Conservation (phyloP, 139 green algal genomes). For the Limnomonas spitsbergensis region DNA sequence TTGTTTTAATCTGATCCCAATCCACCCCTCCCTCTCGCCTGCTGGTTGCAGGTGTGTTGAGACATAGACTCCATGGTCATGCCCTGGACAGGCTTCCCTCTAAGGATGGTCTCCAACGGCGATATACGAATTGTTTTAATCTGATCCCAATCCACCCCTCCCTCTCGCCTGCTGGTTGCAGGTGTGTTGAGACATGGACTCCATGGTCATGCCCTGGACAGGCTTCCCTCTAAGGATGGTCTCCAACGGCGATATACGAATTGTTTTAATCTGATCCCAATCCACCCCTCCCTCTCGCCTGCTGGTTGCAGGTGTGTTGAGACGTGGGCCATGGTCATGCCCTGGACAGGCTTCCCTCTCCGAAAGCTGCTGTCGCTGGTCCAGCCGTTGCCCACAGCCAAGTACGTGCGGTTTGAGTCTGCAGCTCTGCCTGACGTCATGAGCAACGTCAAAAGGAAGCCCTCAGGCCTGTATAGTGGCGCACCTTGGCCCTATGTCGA, state of each 20-base stretch:
- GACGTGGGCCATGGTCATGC: constrained; percentile 13
- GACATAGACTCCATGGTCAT: too few relatives aligned
- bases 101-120: too few relatives aligned
- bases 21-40: too few relatives aligned
- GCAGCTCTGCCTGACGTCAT: not conserved
- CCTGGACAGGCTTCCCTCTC: constrained; percentile 14
- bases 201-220: constrained; percentile 8
- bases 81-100: too few relatives aligned
- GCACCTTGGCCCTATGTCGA: not conserved
- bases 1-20: too few relatives aligned
- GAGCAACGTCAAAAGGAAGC: not conserved
- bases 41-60: too few relatives aligned
- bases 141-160: too few relatives aligned
- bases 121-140: too few relatives aligned
- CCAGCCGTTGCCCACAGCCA: constrained; percentile 5
- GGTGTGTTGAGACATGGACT: constrained; percentile 17
- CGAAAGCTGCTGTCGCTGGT: constrained; percentile 9
- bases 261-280: too few relatives aligned
- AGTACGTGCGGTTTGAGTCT: constrained; percentile 14
- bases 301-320: constrained; percentile 11
- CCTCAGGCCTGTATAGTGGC: not conserved
- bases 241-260: too few relatives aligned
- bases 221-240: constrained; percentile 17
- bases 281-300: too few relatives aligned
- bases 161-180: too few relatives aligned